Base-by-base conservation (phyloP, 805 yeast species). In the Candida morakotiae region DNA sequence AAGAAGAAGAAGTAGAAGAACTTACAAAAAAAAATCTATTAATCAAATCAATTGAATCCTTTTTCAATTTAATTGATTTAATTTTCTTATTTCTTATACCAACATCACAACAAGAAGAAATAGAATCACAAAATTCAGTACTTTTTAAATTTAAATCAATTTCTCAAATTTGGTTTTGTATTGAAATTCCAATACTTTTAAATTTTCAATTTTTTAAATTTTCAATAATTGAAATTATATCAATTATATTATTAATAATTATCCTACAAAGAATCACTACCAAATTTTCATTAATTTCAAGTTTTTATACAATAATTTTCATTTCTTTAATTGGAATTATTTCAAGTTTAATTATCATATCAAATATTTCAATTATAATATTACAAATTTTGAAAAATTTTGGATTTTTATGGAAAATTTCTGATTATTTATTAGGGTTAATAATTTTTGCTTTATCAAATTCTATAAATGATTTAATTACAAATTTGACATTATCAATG, bases 381-480 rank as follows among this genome's bases (percentile, higher is more conserved):
- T 45, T 65, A 13, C 45, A 51, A 28, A 37, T 62, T 5, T 42
- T 75, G 27, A 71, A 70, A 41, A 71, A 72, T 43, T 46, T 67
- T 22, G 81, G 77, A 1, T 41, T 63, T 5, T 56, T 75, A 17
- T 62, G 71, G 50, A 44, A 52, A 15, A 58, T 75, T 3, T 59
- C 67, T 11, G 79, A 75, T 41, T 71, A 74, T 21, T 39, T 72
- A 9, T 49, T 75, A 35, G 81, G 81, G 2, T 51, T 74, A 20
- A 54, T 76, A 1, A 56, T 74, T 2, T 62, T 75, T 39, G 67
- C 79, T 3, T 45, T 74, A 18, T 72, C 75, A 23, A 75, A 75
- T 42, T 73, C 77, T 4, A 55, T 73, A 23, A 77, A 76, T 19
- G 81, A 75, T 44, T 51, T 75, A 25, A 61, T 75, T 21, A 68